These are phyloP conservation scores for Alternaria sp. DNA, from an alignment of 2,329 filamentous ascomycete genomes.

Conservation along the genomic window DNA sequence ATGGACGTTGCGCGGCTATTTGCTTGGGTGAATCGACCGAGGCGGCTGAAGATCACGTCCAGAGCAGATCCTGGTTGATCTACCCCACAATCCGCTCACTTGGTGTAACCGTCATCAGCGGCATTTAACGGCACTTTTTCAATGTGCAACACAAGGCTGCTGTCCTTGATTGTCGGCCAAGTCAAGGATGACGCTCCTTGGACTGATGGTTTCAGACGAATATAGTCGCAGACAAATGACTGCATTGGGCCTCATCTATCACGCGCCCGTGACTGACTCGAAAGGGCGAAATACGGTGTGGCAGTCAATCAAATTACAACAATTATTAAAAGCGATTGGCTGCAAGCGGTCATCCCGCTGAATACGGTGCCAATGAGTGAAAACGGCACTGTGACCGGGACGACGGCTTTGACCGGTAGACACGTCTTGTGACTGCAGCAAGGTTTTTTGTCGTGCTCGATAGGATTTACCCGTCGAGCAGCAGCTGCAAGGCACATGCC, in stretches of 20 bases:
- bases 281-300: constrained; percentile 38
- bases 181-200: constrained; percentile 5
- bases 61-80: constrained; percentile 12
- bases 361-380: constrained; percentile 23
- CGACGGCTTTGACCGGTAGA: constrained; percentile 34
- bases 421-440: constrained; percentile 42
- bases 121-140: constrained; percentile 25
- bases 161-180: constrained; percentile 1
- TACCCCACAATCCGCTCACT: constrained; percentile 37
- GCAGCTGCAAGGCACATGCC: constrained; percentile 42
- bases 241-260: constrained; percentile 29
- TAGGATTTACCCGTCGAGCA: constrained; percentile 42
- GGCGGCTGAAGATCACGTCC: constrained; percentile 25
- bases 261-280: constrained; percentile 31
- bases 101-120: constrained; percentile 23
- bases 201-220: constrained; percentile 14
- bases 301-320: constrained; percentile 45
- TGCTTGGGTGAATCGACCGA: constrained; percentile 27
- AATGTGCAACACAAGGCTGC: constrained; percentile 24
- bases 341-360: constrained; percentile 29
- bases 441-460: constrained; percentile 26
- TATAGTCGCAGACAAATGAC: constrained; percentile 18
- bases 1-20: constrained; percentile 25
- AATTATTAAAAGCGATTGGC: constrained; percentile 34
- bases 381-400: constrained; percentile 19